Percentiles rank a stretch among this genome's conserved stretches.
Conservation (phyloP, 2,329 filamentous ascomycete species). For the Phialocephala sp. region DNA sequence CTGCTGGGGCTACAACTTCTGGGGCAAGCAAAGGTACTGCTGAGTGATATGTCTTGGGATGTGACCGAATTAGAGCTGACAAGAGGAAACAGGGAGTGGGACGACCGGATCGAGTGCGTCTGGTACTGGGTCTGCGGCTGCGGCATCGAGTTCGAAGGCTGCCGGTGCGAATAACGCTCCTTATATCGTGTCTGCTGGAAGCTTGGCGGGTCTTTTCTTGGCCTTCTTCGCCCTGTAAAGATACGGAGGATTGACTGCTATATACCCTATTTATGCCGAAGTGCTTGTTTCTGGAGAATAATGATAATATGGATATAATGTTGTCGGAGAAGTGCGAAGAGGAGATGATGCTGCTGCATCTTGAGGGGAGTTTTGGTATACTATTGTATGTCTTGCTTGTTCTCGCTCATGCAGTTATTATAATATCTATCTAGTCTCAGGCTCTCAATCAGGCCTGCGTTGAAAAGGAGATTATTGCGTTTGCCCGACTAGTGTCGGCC, state of each 20-base stretch:
- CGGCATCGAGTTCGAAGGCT: not conserved
- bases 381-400: not conserved
- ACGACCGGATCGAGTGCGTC: not conserved
- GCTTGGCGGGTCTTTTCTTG: constrained; percentile 9
- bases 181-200: constrained; percentile 4
- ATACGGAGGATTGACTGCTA: not conserved
- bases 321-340: not conserved
- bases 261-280: not conserved
- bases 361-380: not conserved
- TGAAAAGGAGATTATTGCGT: not conserved
- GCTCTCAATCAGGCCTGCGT: not conserved
- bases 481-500: too few species aligned
- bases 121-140: constrained; percentile 6
- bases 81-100: not conserved
- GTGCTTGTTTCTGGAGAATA: not conserved
- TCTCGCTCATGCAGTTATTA: not conserved
- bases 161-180: constrained; percentile 2
- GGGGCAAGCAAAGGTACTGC: not conserved
- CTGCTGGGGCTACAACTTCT: not conserved
- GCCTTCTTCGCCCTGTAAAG: constrained; percentile 12
- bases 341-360: not conserved
- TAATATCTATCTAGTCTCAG: not conserved
- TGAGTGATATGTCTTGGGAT: not conserved
- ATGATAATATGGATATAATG: constrained; percentile 1
- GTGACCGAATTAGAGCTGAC: not conserved